Percentiles rank a stretch among this genome's conserved stretches.
Conservation (phyloP, 2,329 filamentous ascomycete species). For the Pyrenophora tritici-repentis region DNA sequence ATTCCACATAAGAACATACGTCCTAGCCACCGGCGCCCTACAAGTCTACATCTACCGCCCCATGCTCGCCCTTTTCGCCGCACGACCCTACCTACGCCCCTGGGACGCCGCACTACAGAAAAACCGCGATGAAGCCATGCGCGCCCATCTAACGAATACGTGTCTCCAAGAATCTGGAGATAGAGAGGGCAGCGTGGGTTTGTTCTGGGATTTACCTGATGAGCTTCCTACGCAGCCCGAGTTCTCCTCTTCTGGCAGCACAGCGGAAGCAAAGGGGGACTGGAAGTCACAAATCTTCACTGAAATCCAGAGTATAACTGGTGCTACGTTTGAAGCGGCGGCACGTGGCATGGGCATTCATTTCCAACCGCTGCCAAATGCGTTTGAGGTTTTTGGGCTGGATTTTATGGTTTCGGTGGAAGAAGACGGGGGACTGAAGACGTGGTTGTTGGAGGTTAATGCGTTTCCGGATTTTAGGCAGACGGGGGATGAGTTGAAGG, state of each 20-base stretch:
- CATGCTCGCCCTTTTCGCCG: slow-evolving; percentile 94
- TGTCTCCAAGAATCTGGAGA: slow-evolving; percentile 73
- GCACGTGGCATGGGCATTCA: slow-evolving; percentile 83
- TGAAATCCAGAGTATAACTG: slow-evolving; percentile 75
- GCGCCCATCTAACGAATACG: slow-evolving; percentile 89
- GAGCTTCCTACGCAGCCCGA: slow-evolving; percentile 24
- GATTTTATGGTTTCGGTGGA: slow-evolving; percentile 74
- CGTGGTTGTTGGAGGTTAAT: slow-evolving; percentile 89
- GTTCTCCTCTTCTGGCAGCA: neutral
- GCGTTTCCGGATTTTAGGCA: slow-evolving; percentile 96
- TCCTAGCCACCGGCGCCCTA: slow-evolving; percentile 78
- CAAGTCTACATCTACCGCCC: slow-evolving; percentile 83
- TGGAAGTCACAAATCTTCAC: slow-evolving; percentile 68
- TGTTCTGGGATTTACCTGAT: slow-evolving; percentile 72
- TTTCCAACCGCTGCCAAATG: slow-evolving; percentile 86
- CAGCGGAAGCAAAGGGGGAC: too few relatives aligned
- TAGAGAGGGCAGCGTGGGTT: slow-evolving; percentile 68
- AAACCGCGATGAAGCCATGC: slow-evolving; percentile 56
- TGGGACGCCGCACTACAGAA: slow-evolving; percentile 42
- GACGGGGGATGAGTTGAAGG: slow-evolving; percentile 76
- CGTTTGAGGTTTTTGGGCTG: slow-evolving; percentile 89
- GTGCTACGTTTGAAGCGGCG: slow-evolving; percentile 83
- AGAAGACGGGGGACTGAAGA: slow-evolving; percentile 53
- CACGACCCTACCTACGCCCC: slow-evolving; percentile 71
- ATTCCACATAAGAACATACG: slow-evolving; percentile 94